Evolutionary conservation across 306 rosid species (phyloP), one percentile per base, ranked within the genome.

Genomic region (Trifolium fragiferum): DNA sequence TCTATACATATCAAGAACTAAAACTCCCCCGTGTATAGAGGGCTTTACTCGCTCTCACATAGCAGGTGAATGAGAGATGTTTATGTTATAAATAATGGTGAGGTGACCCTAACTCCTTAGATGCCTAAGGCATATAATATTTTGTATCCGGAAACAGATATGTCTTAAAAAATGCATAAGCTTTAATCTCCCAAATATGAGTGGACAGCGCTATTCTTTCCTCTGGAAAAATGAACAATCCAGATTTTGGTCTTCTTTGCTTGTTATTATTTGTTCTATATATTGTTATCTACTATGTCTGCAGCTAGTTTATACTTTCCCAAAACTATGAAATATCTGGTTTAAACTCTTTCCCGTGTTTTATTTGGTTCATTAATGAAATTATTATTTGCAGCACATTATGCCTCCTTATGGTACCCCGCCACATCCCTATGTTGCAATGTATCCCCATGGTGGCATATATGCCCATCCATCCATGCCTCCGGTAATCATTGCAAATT

Each of bases 361-460:
- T 55, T 60, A 60, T 47, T 7, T 54, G 72, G 41, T 55, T 74
- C 43, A 72, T 81, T 69, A 47, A 64, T 66, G 27, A 63, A 49
- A 4, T 74, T 81, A 49, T 65, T 72, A 71, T 69, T 33, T 86
- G 90, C 99, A 94, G 99, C 99, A 90, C 71, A 86, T 94, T 62
- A 94, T 94, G 96, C 99, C 97, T 70, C 95, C 99, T 43, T 94
- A 94, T 66, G 99, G 99, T 57, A 90, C 97, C 76, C 92, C 96
- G 70, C 96, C 98, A 20, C 98, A 91, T 80, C 98, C 99, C 9
- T 94, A 94, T 72, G 97, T 94, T 23, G 63, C 63, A 83, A 94
- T 94, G 99, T 94, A 94, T 88, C 97, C 97, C 78, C 99, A 87
- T 80, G 94, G 99, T 60, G 96, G 99, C 83, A 84, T 94, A 83